Percentiles rank a stretch among this genome's conserved stretches.
Evolutionary conservation across 2,329 filamentous ascomycete species (phyloP).

Genomic region (Ascochyta rabiei): DNA sequence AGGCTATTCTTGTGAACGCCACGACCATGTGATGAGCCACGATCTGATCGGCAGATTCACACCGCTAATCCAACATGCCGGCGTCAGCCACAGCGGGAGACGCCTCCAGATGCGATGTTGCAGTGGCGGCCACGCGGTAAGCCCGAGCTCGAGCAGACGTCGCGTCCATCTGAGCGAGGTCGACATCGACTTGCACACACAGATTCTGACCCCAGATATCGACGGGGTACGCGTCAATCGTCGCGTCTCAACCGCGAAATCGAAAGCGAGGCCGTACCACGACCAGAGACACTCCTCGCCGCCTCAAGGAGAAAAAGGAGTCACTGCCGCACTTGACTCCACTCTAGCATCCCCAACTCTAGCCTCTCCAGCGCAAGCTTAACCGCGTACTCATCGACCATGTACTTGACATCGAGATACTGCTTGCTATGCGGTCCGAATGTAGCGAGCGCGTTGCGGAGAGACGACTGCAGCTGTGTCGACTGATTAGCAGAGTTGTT

Average conservation of each 20-base stretch:
- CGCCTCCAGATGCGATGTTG: not conserved
- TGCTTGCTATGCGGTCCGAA: conserved; percentile 41
- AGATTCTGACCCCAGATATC: not conserved
- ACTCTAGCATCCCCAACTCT: not conserved
- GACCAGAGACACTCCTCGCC: too few species aligned
- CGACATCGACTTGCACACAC: too few species aligned
- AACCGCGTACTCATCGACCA: conserved; percentile 40
- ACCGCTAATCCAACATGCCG: not conserved
- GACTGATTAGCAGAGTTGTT: not conserved
- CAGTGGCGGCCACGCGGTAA: not conserved
- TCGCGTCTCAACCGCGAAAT: not conserved
- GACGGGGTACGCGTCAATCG: not conserved
- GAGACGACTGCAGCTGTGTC: conserved; percentile 40
- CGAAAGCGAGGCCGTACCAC: not conserved
- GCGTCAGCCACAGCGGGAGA: not conserved
- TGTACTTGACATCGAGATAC: conserved; percentile 37
- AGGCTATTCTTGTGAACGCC: not conserved
- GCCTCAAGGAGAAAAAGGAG: too few species aligned
- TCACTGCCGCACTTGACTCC: not conserved
- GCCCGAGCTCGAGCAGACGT: not conserved
- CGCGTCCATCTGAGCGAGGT: not conserved
- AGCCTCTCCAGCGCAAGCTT: conserved; percentile 29
- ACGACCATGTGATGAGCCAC: not conserved
- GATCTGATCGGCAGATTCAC: not conserved
- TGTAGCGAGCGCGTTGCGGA: conserved; percentile 43